Conservation (phyloP, 768 basidiomycete genomes). For the Auricularia auricula-judae region DNA sequence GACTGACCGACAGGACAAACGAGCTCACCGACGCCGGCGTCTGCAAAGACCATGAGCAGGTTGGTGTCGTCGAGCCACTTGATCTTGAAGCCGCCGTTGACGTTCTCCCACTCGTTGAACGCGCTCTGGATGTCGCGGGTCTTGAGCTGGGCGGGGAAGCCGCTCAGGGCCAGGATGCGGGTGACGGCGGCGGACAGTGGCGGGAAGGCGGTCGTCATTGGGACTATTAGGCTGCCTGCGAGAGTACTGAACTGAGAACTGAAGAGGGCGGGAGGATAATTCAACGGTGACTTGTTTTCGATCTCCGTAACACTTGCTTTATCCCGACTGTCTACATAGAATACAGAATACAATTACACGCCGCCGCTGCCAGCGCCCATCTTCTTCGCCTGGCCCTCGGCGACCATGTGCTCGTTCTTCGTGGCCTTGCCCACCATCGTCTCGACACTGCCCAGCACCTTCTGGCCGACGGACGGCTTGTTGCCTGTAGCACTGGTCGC, state of each 20-base stretch:
- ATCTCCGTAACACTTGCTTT: background rate
- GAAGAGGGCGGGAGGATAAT: background rate
- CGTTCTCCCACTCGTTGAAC: constrained; percentile 79
- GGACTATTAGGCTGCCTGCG: background rate
- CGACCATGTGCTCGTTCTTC: background rate
- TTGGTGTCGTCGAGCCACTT: constrained; percentile 98
- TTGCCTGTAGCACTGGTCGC: background rate
- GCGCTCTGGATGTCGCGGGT: constrained; percentile 91
- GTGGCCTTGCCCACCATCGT: background rate
- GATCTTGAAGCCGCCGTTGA: constrained; percentile 91
- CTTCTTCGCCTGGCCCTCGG: background rate
- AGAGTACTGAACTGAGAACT: background rate
- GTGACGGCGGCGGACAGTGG: constrained; percentile 91
- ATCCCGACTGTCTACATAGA: background rate
- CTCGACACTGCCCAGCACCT: background rate
- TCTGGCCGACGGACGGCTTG: background rate
- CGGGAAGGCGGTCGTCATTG: constrained; percentile 63
- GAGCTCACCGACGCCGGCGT: constrained; percentile 76
- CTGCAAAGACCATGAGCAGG: constrained; percentile 87
- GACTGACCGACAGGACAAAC: constrained; percentile 7
- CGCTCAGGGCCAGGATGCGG: constrained; percentile 83
- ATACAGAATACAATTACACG: background rate
- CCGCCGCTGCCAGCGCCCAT: background rate
- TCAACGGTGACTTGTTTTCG: background rate
- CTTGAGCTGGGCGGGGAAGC: constrained; percentile 92